Evolutionary conservation across 495 filamentous ascomycete species (phyloP).

Genomic region (Hapsidospora chrysogenum): DNA sequence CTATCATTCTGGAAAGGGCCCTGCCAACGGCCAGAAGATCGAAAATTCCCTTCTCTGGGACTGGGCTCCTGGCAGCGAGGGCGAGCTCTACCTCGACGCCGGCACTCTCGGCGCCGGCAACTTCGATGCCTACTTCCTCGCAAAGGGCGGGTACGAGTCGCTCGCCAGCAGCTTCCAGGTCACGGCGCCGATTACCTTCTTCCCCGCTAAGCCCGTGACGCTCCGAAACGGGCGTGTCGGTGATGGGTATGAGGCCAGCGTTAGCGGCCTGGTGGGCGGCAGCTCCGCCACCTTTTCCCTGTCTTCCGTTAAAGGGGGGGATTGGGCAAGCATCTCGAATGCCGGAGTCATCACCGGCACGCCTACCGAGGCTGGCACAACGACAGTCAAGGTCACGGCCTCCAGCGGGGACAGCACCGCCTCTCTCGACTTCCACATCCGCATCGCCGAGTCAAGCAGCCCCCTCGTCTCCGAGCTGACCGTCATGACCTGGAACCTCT

Average conservation of each 20-base stretch:
- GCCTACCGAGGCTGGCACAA: not conserved
- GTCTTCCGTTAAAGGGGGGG: not conserved
- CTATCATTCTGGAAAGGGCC: not conserved
- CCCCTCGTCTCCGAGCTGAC: not conserved
- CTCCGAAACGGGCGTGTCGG: not conserved
- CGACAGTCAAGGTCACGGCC: conserved; percentile 1
- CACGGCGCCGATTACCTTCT: not conserved
- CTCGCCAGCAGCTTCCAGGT: not conserved
- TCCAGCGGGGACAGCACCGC: not conserved
- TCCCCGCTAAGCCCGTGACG: not conserved
- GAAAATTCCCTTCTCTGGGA: not conserved
- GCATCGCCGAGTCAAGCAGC: not conserved
- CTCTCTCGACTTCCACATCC: not conserved
- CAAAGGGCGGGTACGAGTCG: conserved; percentile 1
- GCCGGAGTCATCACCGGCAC: conserved; percentile 1
- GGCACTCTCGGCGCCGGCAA: not conserved
- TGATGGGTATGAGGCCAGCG: not conserved
- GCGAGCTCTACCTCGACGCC: not conserved
- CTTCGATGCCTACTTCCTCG: not conserved
- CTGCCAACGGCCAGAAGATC: not conserved
- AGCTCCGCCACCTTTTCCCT: not conserved
- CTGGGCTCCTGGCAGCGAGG: not conserved
- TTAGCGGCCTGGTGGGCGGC: not conserved
- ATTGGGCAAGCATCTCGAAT: not conserved
- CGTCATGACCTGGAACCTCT: conserved; percentile 2